phyloP scores from a whole-genome alignment of 352 stramenopile species.

The Phytophthora vignae region DNA sequence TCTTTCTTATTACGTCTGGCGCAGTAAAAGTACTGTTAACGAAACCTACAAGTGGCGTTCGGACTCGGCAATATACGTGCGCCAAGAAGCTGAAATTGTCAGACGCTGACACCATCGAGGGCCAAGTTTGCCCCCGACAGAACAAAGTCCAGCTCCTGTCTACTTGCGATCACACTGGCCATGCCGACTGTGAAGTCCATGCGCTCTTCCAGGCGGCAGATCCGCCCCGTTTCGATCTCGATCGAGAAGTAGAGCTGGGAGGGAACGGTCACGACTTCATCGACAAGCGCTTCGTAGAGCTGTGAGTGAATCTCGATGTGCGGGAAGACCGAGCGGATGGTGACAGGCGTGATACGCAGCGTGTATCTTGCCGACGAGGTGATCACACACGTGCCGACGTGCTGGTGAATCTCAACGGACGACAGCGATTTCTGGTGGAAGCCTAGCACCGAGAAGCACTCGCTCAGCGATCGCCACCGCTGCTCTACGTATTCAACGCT shows the following conservation, averaged over 20 bases:
- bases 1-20: too few species aligned
- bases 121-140: not conserved
- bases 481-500: not conserved
- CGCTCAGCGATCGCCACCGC: not conserved
- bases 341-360: not conserved
- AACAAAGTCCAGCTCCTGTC: not conserved
- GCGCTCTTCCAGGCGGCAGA: conserved; percentile 15
- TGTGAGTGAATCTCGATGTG: not conserved
- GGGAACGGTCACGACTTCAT: not conserved
- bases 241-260: conserved; percentile 16
- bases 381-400: not conserved
- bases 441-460: not conserved
- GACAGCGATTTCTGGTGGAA: not conserved
- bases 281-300: not conserved
- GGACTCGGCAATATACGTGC: not conserved
- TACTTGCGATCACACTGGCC: not conserved
- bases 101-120: not conserved
- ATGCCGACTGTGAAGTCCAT: conserved; percentile 10
- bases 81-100: not conserved
- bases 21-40: too few species aligned
- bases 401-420: not conserved
- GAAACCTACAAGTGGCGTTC: not conserved
- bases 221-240: not conserved
- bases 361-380: conserved; percentile 2
- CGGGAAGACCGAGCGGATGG: not conserved